A percentile compares a stretch with the other conserved stretches of the same genome.
phyloP scores from a whole-genome alignment of 176 grass and related monocot genomes.

The Otatea glauca region DNA sequence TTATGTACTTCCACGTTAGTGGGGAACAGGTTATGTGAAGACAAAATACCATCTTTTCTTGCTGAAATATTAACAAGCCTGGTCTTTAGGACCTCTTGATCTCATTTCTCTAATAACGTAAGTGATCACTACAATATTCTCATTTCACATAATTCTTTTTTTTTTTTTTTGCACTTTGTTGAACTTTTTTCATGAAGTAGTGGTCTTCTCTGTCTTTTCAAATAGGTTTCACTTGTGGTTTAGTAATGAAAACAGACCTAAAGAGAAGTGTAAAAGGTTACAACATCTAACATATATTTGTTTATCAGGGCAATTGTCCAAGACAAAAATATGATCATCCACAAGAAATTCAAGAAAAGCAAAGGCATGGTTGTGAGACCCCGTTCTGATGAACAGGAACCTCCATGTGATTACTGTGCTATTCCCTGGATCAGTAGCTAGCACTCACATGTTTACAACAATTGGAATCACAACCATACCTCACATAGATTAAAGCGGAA shows the following conservation, averaged over 20 bases:
- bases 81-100: too few species aligned
- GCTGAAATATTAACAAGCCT: not conserved
- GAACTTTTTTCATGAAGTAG: not conserved
- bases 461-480: too few species aligned
- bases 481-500: too few species aligned
- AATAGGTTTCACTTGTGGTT: not conserved
- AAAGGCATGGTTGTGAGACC: not conserved
- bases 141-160: not conserved
- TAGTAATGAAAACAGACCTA: not conserved
- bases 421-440: too few species aligned
- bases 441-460: too few species aligned
- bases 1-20: not conserved
- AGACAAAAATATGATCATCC: not conserved
- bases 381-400: too few species aligned
- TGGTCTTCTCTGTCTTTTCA: not conserved
- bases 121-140: not conserved
- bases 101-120: not conserved
- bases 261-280: not conserved
- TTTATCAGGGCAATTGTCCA: not conserved
- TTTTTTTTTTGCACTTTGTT: not conserved
- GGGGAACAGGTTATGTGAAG: constrained; percentile 11
- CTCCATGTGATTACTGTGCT: too few species aligned
- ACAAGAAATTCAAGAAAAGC: not conserved
- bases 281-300: not conserved
- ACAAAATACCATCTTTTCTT: constrained; percentile 27